phyloP scores from a whole-genome alignment of 495 filamentous ascomycete species.

The Neurospora sp. region DNA sequence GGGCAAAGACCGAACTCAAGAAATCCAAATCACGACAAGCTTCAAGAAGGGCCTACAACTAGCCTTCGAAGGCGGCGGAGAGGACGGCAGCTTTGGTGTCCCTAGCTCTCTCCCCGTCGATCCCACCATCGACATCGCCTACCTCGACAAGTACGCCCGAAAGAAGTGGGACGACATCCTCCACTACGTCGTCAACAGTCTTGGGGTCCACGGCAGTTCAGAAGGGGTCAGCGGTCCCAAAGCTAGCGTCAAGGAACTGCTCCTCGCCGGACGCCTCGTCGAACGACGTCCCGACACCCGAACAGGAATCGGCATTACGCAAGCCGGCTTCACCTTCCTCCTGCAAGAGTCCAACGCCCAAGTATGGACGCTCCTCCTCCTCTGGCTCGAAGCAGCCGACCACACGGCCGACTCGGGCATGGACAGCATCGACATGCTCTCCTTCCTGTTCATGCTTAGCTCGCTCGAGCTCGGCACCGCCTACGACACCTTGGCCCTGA shows the following conservation, averaged over 20 bases:
- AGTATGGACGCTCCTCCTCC: constrained; percentile 88
- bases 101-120: constrained; percentile 53
- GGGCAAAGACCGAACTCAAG: constrained; percentile 46
- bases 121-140: constrained; percentile 48
- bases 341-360: constrained; percentile 92
- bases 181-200: constrained; percentile 75
- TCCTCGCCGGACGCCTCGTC: constrained; percentile 72
- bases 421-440: constrained; percentile 85
- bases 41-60: constrained; percentile 70
- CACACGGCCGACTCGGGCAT: constrained; percentile 42
- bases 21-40: constrained; percentile 60
- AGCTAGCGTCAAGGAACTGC: constrained; percentile 68
- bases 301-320: constrained; percentile 59
- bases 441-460: constrained; percentile 93
- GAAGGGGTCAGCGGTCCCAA: constrained; percentile 43
- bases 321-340: constrained; percentile 87
- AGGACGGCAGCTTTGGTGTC: constrained; percentile 82
- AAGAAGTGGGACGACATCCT: constrained; percentile 91
- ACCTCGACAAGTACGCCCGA: constrained; percentile 78
- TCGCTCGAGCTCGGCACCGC: constrained; percentile 82
- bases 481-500: constrained; percentile 72
- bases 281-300: constrained; percentile 45
- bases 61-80: constrained; percentile 76
- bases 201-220: constrained; percentile 19
- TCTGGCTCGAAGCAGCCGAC: constrained; percentile 84